Conservation (phyloP, 2,329 filamentous ascomycete genomes). For the Camillea tinctor region DNA sequence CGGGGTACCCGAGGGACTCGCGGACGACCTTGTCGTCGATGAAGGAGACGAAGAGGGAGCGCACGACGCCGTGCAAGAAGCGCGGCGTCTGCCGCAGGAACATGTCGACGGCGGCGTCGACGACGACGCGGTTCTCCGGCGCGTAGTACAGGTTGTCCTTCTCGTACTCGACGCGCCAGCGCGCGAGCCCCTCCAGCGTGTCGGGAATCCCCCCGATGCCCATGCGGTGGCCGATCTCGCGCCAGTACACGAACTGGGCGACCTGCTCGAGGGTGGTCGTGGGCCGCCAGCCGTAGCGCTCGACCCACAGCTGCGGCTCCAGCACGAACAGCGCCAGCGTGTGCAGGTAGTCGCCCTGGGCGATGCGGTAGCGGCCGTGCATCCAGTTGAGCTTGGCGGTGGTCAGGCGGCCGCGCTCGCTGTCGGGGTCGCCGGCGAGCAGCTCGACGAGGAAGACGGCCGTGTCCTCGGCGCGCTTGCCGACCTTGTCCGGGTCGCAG, state of each 20-base stretch:
- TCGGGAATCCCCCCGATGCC: constrained; percentile 22
- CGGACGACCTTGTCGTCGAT: constrained; percentile 23
- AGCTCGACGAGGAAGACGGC: constrained; percentile 21
- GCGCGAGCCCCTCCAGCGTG: constrained; percentile 21
- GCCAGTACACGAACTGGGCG: constrained; percentile 24
- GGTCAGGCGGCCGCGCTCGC: constrained; percentile 17
- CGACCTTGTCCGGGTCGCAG: constrained; percentile 17
- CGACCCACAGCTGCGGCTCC: constrained; percentile 25
- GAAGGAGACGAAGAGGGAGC: constrained; percentile 18
- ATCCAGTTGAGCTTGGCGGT: constrained; percentile 23
- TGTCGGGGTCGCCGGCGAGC: constrained; percentile 18
- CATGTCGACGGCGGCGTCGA: constrained; percentile 20
- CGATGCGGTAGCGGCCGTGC: constrained; percentile 22
- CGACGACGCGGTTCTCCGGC: constrained; percentile 21
- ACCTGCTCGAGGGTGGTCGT: constrained; percentile 22
- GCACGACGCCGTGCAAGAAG: constrained; percentile 14
- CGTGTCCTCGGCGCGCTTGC: constrained; percentile 25
- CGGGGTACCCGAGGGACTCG: constrained; percentile 20
- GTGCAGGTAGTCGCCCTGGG: constrained; percentile 20
- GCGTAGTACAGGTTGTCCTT: constrained; percentile 21
- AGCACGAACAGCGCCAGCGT: constrained; percentile 26
- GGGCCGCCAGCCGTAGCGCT: constrained; percentile 24
- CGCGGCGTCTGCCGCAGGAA: constrained; percentile 18
- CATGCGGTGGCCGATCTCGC: constrained; percentile 26
- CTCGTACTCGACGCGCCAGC: constrained; percentile 22